A percentile compares a stretch with the other conserved stretches of the same genome.
phyloP scores from a whole-genome alignment of 495 filamentous ascomycete species.

The Pseudotulostoma volvatum region DNA sequence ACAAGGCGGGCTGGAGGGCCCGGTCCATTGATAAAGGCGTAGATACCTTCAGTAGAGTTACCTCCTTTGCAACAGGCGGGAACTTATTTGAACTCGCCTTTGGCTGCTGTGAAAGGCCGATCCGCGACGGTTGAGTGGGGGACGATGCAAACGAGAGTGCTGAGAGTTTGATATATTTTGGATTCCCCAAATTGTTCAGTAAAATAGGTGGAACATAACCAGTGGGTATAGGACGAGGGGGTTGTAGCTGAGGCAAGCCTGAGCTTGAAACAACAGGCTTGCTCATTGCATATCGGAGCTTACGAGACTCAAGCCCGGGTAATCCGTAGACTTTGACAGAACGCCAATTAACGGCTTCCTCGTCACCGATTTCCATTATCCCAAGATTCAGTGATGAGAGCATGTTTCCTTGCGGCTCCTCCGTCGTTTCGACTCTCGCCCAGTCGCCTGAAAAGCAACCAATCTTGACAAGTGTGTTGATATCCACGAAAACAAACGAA shows the following conservation, averaged over 20 bases:
- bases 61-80: slow-evolving; percentile 77
- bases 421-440: slow-evolving; percentile 66
- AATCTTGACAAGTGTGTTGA: slow-evolving; percentile 66
- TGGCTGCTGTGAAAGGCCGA: slow-evolving; percentile 23
- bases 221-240: slow-evolving; percentile 30
- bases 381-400: slow-evolving; percentile 34
- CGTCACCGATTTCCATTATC: slow-evolving; percentile 29
- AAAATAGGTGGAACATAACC: slow-evolving; percentile 75
- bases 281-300: slow-evolving; percentile 37
- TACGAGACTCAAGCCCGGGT: slow-evolving; percentile 43
- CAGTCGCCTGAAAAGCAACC: slow-evolving; percentile 96
- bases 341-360: slow-evolving; percentile 45
- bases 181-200: slow-evolving; percentile 62
- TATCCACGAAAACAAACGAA: slow-evolving; percentile 73
- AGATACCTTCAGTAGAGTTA: slow-evolving; percentile 76
- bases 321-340: slow-evolving; percentile 76
- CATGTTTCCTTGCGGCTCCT: slow-evolving; percentile 43
- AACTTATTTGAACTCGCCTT: slow-evolving; percentile 37
- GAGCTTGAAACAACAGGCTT: slow-evolving; percentile 28
- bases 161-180: slow-evolving; percentile 57
- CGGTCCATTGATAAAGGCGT: slow-evolving; percentile 78
- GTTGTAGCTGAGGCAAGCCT: slow-evolving; percentile 34
- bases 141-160: slow-evolving; percentile 36
- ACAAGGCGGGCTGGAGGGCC: slow-evolving; percentile 63
- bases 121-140: slow-evolving; percentile 16